Evolutionary conservation across 805 yeast species (phyloP).

Genomic region (Pichia membranifaciens): DNA sequence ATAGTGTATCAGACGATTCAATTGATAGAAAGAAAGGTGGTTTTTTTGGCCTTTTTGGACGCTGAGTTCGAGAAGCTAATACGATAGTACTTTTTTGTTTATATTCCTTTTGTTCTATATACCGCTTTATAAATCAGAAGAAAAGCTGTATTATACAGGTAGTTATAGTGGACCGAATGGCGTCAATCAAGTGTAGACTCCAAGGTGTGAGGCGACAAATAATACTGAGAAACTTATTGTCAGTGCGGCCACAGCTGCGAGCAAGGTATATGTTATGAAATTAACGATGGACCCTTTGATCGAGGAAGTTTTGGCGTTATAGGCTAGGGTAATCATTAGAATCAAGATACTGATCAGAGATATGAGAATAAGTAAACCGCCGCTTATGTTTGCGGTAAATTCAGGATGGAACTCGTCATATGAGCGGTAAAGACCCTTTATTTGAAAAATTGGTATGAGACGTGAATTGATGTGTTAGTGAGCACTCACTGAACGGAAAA

Average conservation of each 20-base stretch:
- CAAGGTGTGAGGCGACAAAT: slow-evolving; percentile 28
- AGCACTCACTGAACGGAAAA: not conserved
- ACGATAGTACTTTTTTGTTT: not conserved
- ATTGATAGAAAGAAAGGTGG: slow-evolving; percentile 41
- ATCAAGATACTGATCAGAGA: slow-evolving; percentile 1
- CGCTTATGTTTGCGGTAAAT: slow-evolving; percentile 2
- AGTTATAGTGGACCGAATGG: not conserved
- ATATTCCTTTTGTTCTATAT: not conserved
- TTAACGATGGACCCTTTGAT: not conserved
- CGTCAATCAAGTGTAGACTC: slow-evolving; percentile 25
- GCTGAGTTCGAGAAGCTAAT: slow-evolving; percentile 19
- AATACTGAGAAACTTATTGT: slow-evolving; percentile 26
- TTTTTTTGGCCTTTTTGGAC: slow-evolving; percentile 69
- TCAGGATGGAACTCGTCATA: slow-evolving; percentile 1
- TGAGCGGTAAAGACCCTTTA: no score
- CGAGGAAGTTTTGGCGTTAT: slow-evolving; percentile 7
- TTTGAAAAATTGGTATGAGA: not conserved
- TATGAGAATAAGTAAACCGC: not conserved
- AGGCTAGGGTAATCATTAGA: slow-evolving; percentile 7
- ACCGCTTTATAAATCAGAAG: no score
- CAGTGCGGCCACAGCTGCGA: slow-evolving; percentile 20
- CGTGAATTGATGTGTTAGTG: slow-evolving; percentile 1
- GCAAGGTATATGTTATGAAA: slow-evolving; percentile 12
- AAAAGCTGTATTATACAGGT: not conserved
- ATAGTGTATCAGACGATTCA: slow-evolving; percentile 10